Percentiles rank a stretch among this genome's conserved stretches.
Evolutionary conservation across 75 land plant species (phyloP).

Genomic region (Sequoia sempervirens): DNA sequence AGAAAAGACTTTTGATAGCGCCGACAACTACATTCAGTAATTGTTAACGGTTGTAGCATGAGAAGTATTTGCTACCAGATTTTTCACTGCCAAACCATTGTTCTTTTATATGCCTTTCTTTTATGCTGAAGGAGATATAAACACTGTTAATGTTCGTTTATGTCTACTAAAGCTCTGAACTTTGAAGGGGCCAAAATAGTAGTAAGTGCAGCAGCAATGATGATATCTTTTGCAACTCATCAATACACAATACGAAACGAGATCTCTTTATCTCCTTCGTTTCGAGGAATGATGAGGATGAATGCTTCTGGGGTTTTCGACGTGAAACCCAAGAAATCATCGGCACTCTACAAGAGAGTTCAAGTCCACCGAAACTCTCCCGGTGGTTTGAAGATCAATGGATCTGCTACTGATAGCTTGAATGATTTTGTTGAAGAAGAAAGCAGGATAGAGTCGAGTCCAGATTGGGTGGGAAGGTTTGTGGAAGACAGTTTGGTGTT

Average conservation of each 20-base stretch:
- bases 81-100: too few relatives aligned
- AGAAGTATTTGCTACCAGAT: too few relatives aligned
- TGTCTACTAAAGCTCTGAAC: background rate
- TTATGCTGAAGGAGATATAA: too few relatives aligned
- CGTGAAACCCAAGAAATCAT: background rate
- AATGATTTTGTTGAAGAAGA: slow-evolving; percentile 21
- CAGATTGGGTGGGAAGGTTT: slow-evolving; percentile 48
- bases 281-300: background rate
- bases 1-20: too few relatives aligned
- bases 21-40: too few relatives aligned
- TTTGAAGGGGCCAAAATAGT: slow-evolving; percentile 1
- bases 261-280: background rate
- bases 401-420: slow-evolving; percentile 1
- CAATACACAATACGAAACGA: background rate
- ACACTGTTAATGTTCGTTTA: background rate
- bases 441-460: slow-evolving; percentile 53
- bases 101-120: background rate
- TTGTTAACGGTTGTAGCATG: too few relatives aligned
- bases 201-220: background rate
- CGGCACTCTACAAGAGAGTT: slow-evolving; percentile 12
- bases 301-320: background rate
- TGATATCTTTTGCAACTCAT: background rate
- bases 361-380: slow-evolving; percentile 49
- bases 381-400: background rate
- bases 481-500: slow-evolving; percentile 56